Evolutionary conservation across 176 grass and related monocot genomes (phyloP), one percentile per base, ranked within the genome.

Genomic region (Oryza meridionalis): DNA sequence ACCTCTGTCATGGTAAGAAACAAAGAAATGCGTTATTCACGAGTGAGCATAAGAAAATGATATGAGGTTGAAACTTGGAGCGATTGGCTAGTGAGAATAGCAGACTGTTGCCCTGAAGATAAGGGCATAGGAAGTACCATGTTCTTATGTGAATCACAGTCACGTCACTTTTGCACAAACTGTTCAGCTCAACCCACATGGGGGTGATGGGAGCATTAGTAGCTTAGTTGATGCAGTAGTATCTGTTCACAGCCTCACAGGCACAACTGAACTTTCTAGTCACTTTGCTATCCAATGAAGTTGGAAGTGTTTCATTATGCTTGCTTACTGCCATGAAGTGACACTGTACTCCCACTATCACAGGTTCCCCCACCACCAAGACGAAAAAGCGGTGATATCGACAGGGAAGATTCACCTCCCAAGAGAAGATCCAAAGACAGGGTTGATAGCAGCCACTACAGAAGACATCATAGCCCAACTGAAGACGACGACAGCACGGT

Each of bases 341-440:
- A 26, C 32, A 40, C 24, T 71, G 35, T 55, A 76, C 16, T 13
- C 53, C 31, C 22, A 67, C 29, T 33, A 82, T 66, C 68, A 27
- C 68, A 95, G 96, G 42, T 93, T 77, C 93, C 93, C 47, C 87
- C 91, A 67, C 89, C 91, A 27, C 96, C 96, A 0, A 87, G 87
- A 73, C 43, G 81, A 42, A 87, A 79, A 85, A 85, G 75, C 1
- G 33, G 59, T 21, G 32, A 82, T 31, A 24, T 66, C 17, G 69
- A 91, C 4, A 79, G 11, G 77, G 84, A 84, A 84, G 91, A 90
- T 40, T 94, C 94, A 80, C 85, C 83, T 72, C 75, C 59, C 16
- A 86, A 77, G 69, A 81, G 65, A 26, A 88, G 27, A 55, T 88
- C 86, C 24, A 88, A 73, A 43, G 90, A 89, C 44, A 86, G 44